Percentiles rank a stretch among this genome's conserved stretches.
These are phyloP conservation scores for Cercospora zeina DNA, from an alignment of 2,329 filamentous ascomycete species.

Conservation along the genomic window DNA sequence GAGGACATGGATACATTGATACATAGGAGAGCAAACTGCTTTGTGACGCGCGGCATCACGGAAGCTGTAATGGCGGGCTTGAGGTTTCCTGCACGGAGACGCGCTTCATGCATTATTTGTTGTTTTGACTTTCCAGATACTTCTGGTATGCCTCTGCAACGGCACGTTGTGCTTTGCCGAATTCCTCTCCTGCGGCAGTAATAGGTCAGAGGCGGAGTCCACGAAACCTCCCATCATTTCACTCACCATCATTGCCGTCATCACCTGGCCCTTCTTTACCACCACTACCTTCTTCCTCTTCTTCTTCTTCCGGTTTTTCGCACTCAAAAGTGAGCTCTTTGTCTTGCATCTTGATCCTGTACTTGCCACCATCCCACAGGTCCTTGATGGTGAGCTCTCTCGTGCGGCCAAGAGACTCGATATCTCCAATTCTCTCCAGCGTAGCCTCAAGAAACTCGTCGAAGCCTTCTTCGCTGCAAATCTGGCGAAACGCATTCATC, in stretches of 20 bases:
- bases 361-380: slow-evolving; percentile 79
- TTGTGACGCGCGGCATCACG: not conserved
- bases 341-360: slow-evolving; percentile 60
- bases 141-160: slow-evolving; percentile 12
- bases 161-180: not conserved
- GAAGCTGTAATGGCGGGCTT: not conserved
- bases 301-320: slow-evolving; percentile 35
- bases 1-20: not conserved
- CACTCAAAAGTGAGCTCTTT: slow-evolving; percentile 53
- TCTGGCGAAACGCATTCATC: slow-evolving; percentile 85
- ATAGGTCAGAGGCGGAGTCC: not conserved
- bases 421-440: slow-evolving; percentile 80
- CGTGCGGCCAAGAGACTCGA: slow-evolving; percentile 91
- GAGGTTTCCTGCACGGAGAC: not conserved
- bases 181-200: not conserved
- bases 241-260: slow-evolving; percentile 14
- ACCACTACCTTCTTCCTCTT: slow-evolving; percentile 23
- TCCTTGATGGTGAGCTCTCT: slow-evolving; percentile 95
- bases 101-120: not conserved
- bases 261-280: slow-evolving; percentile 21
- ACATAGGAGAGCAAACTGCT: not conserved
- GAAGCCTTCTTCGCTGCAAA: slow-evolving; percentile 76
- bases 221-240: not conserved
- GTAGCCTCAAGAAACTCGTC: slow-evolving; percentile 79
- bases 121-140: slow-evolving; percentile 10